Base-by-base conservation (phyloP, 2,329 filamentous ascomycete genomes). In the Monilinia aucupariae region DNA sequence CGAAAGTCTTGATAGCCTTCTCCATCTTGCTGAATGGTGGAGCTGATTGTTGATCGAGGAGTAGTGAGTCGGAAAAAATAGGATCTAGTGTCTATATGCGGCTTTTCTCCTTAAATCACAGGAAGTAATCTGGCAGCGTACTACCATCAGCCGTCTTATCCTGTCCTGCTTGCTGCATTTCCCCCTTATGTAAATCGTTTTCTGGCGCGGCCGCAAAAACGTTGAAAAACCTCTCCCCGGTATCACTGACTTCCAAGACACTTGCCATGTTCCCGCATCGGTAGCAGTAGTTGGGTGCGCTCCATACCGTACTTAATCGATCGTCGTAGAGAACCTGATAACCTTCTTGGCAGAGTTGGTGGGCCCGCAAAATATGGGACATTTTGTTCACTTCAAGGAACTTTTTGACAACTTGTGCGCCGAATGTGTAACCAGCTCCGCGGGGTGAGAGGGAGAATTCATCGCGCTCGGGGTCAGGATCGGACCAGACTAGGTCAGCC, bases 401-500 rank as follows among this genome's bases (percentile, higher is more conserved):
- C 77, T 99, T 99, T 78, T 93, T 96, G 59, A 99, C 94, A 20
- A 99, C 94, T 76, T 97, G 94, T 8, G 92, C 92, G 62, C 94
- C 94, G 74, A 99, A 99, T 0, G 93, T 97, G 76, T 99, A 99
- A 30, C 94, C 94, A 25, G 94, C 94, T 50, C 94, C 94, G 66
- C 94, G 85, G 2, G 94, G 94, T 9, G 90, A 96, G 20, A 99
- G 83, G 8, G 90, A 96, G 77, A 99, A 99, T 76, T 99, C 94
- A 77, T 99, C 94, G 63, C 92, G 85, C 71, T 99, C 94, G n/a
- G 91, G 89, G 74, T 99, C 94, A 0, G 94, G 94, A 75, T 99
- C 94, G 25, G 92, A 96, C 94, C 94, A 99, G 39, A 99, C 94
- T 6, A 99, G 80, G 76, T 99, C 94, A n/a, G 94, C 94, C 94